Evolutionary conservation across 1,139 yeast genomes (phyloP).

Genomic region (Candida buenavistaensis): DNA sequence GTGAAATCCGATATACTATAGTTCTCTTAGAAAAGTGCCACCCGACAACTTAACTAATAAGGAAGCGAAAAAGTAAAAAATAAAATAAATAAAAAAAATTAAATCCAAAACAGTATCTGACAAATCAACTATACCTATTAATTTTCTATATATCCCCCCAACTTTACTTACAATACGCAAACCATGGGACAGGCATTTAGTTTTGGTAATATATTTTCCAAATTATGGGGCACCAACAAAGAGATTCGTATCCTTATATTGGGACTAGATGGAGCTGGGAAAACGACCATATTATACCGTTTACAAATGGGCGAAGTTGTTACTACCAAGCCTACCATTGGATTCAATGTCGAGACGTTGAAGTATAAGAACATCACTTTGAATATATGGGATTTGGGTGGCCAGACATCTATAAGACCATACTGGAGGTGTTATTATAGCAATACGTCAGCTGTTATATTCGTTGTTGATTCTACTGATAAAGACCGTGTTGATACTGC

Average conservation of each 20-base stretch:
- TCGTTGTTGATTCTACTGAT: conserved; percentile 96
- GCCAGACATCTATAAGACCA: conserved; percentile 95
- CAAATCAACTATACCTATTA: too few species aligned
- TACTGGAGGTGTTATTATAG: conserved; percentile 98
- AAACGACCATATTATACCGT: conserved; percentile 90
- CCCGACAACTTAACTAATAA: too few species aligned
- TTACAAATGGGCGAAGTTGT: conserved; percentile 93
- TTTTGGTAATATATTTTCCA: conserved; percentile 68
- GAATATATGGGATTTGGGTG: conserved; percentile 91
- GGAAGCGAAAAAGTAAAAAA: too few species aligned
- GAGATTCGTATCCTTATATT: conserved; percentile 89
- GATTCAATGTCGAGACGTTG: conserved; percentile 94
- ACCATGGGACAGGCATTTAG: conserved; percentile 84
- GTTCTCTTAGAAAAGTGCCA: too few species aligned
- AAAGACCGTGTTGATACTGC: conserved; percentile 89
- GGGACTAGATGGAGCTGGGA: conserved; percentile 98
- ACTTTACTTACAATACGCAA: too few species aligned
- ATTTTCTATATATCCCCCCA: too few species aligned
- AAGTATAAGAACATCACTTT: conserved; percentile 87
- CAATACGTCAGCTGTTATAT: conserved; percentile 92
- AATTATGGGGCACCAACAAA: conserved; percentile 86
- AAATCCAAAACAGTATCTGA: too few species aligned
- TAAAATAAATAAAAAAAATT: too few species aligned
- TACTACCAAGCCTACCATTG: conserved; percentile 93
- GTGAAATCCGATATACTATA: too few species aligned